phyloP scores from a whole-genome alignment of 805 yeast species.

The Starmera quercuum region DNA sequence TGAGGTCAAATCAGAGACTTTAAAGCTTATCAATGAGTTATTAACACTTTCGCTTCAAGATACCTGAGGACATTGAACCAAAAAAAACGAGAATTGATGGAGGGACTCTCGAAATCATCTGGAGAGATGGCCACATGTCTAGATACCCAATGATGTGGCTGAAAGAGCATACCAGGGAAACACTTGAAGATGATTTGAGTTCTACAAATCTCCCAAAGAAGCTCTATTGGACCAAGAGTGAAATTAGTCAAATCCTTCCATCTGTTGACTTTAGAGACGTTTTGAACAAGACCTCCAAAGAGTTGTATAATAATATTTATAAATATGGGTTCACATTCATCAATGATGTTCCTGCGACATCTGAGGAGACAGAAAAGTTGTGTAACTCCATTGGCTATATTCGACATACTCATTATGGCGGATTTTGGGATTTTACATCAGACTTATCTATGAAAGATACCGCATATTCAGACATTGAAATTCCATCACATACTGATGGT shows the following conservation, averaged over 20 bases:
- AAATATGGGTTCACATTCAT: constrained; percentile 54
- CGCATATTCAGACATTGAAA: constrained; percentile 62
- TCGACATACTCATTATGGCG: constrained; percentile 70
- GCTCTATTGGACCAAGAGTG: constrained; percentile 37
- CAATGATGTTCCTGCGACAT: constrained; percentile 50
- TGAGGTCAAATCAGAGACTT: constrained; percentile 10
- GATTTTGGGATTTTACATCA: constrained; percentile 72
- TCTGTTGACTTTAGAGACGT: constrained; percentile 37
- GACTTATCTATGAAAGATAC: constrained; percentile 62
- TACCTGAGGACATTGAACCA: constrained; percentile 9
- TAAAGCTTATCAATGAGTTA: neutral
- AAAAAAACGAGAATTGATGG: neutral
- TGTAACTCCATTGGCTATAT: constrained; percentile 52
- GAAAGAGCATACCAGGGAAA: constrained; percentile 7
- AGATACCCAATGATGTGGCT: constrained; percentile 15
- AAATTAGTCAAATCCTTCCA: constrained; percentile 18
- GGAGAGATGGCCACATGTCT: constrained; percentile 28
- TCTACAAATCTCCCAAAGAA: constrained; percentile 26
- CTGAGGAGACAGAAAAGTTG: constrained; percentile 50
- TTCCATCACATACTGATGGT: constrained; percentile 64
- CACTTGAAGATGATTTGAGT: constrained; percentile 34
- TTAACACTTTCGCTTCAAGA: neutral
- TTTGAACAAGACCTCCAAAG: constrained; percentile 26
- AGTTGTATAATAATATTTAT: constrained; percentile 14
- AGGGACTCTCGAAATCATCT: constrained; percentile 10